Evolutionary conservation across 805 yeast genomes (phyloP).

Genomic region (fission yeast (Schizosaccharomyces pombe)): DNA sequence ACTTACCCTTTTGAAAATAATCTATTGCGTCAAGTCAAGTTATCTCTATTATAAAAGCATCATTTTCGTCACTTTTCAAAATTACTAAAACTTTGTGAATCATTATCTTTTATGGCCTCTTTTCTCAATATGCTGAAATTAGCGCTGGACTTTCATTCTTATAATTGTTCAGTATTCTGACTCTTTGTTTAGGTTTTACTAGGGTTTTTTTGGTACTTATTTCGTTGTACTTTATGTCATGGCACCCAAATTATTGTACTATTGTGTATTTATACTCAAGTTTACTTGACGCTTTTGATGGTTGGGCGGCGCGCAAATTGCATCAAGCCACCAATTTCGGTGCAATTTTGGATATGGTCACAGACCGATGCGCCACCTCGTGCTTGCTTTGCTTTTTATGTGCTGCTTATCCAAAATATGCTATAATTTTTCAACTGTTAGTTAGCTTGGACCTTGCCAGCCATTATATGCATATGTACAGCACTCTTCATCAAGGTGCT

Average conservation of each 20-base stretch:
- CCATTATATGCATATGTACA: constrained; percentile 97
- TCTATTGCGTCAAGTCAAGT: no score
- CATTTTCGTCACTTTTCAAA: neutral
- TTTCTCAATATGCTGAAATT: neutral
- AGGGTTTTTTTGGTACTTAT: constrained; percentile 62
- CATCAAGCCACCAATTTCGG: constrained; percentile 79
- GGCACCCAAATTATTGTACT: constrained; percentile 52
- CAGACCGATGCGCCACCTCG: constrained; percentile 90
- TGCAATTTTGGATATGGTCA: constrained; percentile 95
- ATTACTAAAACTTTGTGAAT: neutral
- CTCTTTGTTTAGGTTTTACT: constrained; percentile 30
- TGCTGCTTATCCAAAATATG: constrained; percentile 49
- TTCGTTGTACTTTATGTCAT: constrained; percentile 60
- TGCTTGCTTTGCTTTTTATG: constrained; percentile 74
- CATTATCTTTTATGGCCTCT: neutral
- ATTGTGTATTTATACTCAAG: constrained; percentile 68
- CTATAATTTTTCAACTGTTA: constrained; percentile 55
- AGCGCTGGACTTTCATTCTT: neutral
- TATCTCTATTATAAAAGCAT: no score
- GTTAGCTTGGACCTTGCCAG: constrained; percentile 64
- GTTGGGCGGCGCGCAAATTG: constrained; percentile 73
- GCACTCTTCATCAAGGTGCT: constrained; percentile 60
- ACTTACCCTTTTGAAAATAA: no score
- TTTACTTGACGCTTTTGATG: constrained; percentile 85
- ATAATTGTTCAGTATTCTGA: no score